These are phyloP conservation scores for Nicotiana tabacum DNA, from an alignment of 257 asterid genomes.

Conservation along the genomic window DNA sequence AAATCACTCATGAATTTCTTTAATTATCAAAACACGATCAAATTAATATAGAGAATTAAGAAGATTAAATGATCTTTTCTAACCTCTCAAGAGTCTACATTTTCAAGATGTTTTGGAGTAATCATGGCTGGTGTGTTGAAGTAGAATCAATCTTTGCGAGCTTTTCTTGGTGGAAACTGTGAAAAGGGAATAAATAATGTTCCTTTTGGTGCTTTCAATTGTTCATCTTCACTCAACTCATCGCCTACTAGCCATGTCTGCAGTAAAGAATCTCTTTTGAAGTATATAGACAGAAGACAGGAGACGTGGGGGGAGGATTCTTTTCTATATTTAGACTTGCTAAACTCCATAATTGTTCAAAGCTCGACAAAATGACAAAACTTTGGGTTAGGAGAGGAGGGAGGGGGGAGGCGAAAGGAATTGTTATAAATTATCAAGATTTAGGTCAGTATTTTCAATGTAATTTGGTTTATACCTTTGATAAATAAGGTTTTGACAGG, in stretches of 20 bases:
- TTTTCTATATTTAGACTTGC: neutral
- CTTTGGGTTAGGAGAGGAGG: neutral
- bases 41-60: neutral
- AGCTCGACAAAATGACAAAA: neutral
- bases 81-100: constrained; percentile 41
- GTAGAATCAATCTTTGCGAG: constrained; percentile 33
- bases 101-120: constrained; percentile 33
- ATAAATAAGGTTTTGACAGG: constrained; percentile 2
- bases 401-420: neutral
- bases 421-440: no score
- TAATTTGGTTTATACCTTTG: neutral
- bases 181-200: constrained; percentile 37
- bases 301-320: neutral
- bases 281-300: no score
- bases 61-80: neutral
- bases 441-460: no score
- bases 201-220: constrained; percentile 32
- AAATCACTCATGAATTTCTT: neutral
- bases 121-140: constrained; percentile 31
- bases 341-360: neutral
- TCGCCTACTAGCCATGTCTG: constrained; percentile 37
- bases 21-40: neutral
- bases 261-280: neutral
- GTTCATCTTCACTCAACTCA: constrained; percentile 26
- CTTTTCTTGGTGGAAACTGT: constrained; percentile 33